A percentile compares a stretch with the other conserved stretches of the same genome.
Evolutionary conservation across 1,284 basidiomycete species (phyloP).

Genomic region (Phellinidium pouzarii): DNA sequence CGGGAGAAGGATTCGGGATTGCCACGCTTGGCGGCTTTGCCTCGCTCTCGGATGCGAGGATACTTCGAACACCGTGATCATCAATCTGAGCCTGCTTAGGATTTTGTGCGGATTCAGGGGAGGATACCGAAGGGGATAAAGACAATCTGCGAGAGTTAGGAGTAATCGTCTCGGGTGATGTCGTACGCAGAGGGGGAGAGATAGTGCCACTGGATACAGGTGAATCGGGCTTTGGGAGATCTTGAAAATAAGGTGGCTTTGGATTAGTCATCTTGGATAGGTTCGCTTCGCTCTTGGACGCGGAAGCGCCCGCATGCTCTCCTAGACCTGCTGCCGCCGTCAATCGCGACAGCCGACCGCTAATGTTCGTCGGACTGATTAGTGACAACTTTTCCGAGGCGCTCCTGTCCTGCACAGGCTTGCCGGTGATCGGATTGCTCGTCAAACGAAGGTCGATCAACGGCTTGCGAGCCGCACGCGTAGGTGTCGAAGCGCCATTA

Average conservation of each 20-base stretch:
- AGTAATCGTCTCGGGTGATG: slow-evolving; percentile 4
- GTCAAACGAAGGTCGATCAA: slow-evolving; percentile 41
- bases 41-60: background rate
- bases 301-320: slow-evolving; percentile 7
- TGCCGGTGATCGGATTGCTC: slow-evolving; percentile 26
- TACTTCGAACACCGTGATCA: background rate
- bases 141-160: background rate
- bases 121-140: background rate
- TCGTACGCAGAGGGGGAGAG: slow-evolving; percentile 5
- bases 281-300: slow-evolving; percentile 17
- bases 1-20: background rate
- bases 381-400: slow-evolving; percentile 18
- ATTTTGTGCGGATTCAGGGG: background rate
- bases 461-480: slow-evolving; percentile 37
- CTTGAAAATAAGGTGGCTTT: background rate
- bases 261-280: slow-evolving; percentile 10
- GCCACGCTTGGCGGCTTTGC: background rate
- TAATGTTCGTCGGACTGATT: slow-evolving; percentile 22
- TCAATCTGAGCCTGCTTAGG: background rate
- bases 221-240: slow-evolving; percentile 6
- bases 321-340: slow-evolving; percentile 16
- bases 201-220: slow-evolving; percentile 13
- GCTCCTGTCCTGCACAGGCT: slow-evolving; percentile 20
- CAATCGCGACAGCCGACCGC: slow-evolving; percentile 21
- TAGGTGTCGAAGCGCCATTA: slow-evolving; percentile 25